Conservation (phyloP, 805 yeast species). For the Hanseniaspora pseudoguilliermondii region DNA sequence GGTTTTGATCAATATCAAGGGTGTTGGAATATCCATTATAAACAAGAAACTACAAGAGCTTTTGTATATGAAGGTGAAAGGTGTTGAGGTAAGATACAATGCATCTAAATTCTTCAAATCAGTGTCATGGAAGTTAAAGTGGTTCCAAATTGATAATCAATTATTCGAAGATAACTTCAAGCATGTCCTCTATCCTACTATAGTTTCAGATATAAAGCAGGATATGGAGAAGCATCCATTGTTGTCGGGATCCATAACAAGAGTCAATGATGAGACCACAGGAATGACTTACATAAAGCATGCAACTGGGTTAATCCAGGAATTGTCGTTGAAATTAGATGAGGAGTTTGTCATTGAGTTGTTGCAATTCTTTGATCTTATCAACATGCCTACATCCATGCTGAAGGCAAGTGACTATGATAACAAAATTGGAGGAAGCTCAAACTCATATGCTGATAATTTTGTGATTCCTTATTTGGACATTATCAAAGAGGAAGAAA, state of each 20-base stretch:
- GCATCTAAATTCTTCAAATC: slow-evolving; percentile 79
- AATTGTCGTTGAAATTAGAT: slow-evolving; percentile 81
- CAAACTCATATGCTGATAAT: slow-evolving; percentile 40
- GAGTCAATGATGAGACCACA: slow-evolving; percentile 76
- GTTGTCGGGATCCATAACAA: slow-evolving; percentile 70
- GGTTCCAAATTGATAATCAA: slow-evolving; percentile 93
- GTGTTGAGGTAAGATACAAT: slow-evolving; percentile 66
- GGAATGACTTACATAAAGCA: slow-evolving; percentile 85
- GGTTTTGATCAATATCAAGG: slow-evolving; percentile 57
- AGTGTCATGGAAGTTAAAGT: slow-evolving; percentile 65
- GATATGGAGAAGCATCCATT: slow-evolving; percentile 87
- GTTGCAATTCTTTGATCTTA: slow-evolving; percentile 54
- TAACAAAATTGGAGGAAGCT: not conserved
- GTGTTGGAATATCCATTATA: slow-evolving; percentile 76
- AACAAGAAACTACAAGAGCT: slow-evolving; percentile 62
- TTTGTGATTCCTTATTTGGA: slow-evolving; percentile 24
- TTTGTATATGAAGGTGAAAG: slow-evolving; percentile 69
- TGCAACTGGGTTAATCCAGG: slow-evolving; percentile 81
- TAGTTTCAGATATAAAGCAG: slow-evolving; percentile 67
- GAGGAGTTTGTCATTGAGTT: slow-evolving; percentile 82
- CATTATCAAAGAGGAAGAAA: not conserved
- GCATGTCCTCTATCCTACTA: slow-evolving; percentile 77
- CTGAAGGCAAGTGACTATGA: not conserved
- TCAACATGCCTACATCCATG: not conserved
- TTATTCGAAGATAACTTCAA: slow-evolving; percentile 80